Conservation (phyloP, 1,284 basidiomycete genomes). For the Trichosporon coremiiforme region DNA sequence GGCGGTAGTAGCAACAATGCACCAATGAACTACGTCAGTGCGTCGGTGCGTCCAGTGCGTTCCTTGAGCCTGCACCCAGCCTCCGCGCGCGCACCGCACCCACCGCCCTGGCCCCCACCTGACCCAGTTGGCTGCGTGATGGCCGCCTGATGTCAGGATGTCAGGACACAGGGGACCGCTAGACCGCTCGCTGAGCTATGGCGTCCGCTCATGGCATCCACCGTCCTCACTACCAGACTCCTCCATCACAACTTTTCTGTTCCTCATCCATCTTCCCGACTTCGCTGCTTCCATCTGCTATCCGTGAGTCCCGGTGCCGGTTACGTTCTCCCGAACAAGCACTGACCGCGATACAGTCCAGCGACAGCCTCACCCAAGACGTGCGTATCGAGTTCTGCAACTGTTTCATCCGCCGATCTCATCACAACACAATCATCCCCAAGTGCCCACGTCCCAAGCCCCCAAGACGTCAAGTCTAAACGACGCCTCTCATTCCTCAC, state of each 20-base stretch:
- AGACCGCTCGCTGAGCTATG: conserved; percentile 7
- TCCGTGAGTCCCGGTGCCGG: neutral
- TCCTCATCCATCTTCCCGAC: neutral
- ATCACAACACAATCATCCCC: neutral
- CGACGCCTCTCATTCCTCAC: conserved; percentile 13
- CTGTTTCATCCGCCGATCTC: conserved; percentile 9
- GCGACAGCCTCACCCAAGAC: conserved; percentile 5
- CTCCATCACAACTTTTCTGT: conserved; percentile 12
- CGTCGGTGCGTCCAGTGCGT: conserved; percentile 15
- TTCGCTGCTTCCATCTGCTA: neutral
- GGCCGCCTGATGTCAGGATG: conserved; percentile 10
- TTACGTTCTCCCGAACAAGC: neutral
- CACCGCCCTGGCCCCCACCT: conserved; percentile 9
- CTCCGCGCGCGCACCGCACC: neutral
- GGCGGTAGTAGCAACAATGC: conserved; percentile 4
- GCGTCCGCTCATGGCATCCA: neutral
- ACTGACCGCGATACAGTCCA: neutral
- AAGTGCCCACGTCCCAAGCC: conserved; percentile 1
- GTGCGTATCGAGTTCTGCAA: conserved; percentile 8
- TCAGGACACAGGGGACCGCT: conserved; percentile 11
- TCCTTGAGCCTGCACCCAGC: neutral
- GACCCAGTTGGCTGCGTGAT: neutral
- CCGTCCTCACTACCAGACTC: neutral
- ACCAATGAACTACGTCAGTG: conserved; percentile 18
- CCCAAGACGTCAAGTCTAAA: conserved; percentile 2